Evolutionary conservation across 2,329 filamentous ascomycete genomes (phyloP).

Genomic region (Leptoxyphium fumago): DNA sequence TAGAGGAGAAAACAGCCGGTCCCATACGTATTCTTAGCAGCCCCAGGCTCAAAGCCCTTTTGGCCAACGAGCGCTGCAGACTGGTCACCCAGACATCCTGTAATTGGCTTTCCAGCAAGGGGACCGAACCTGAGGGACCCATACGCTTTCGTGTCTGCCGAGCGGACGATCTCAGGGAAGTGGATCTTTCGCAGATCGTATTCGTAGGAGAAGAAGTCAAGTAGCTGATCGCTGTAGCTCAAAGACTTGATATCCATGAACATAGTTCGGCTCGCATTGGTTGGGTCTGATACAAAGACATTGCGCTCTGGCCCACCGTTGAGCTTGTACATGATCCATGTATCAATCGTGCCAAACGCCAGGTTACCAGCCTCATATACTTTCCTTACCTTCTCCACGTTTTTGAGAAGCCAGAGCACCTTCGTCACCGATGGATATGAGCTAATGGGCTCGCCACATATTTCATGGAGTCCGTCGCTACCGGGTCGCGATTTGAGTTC

Average conservation of each 20-base stretch:
- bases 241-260: constrained; percentile 79
- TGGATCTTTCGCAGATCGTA: constrained; percentile 57
- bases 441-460: constrained; percentile 71
- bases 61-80: constrained; percentile 67
- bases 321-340: constrained; percentile 75
- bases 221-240: constrained; percentile 61
- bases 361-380: constrained; percentile 65
- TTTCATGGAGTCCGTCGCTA: constrained; percentile 52
- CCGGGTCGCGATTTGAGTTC: constrained; percentile 55
- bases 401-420: constrained; percentile 65
- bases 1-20: constrained; percentile 83
- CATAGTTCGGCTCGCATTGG: constrained; percentile 84
- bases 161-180: constrained; percentile 72
- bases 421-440: constrained; percentile 84
- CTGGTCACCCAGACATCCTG: constrained; percentile 78
- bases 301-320: constrained; percentile 56
- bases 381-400: constrained; percentile 52
- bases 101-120: constrained; percentile 56
- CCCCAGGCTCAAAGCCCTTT: constrained; percentile 59
- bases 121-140: constrained; percentile 51
- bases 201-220: constrained; percentile 55
- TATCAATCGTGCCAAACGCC: constrained; percentile 76
- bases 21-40: constrained; percentile 83
- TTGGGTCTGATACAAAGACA: constrained; percentile 69
- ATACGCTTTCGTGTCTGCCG: constrained; percentile 59